These are phyloP conservation scores for Epichloe scottii DNA, from an alignment of 2,329 filamentous ascomycete genomes.

Conservation along the genomic window DNA sequence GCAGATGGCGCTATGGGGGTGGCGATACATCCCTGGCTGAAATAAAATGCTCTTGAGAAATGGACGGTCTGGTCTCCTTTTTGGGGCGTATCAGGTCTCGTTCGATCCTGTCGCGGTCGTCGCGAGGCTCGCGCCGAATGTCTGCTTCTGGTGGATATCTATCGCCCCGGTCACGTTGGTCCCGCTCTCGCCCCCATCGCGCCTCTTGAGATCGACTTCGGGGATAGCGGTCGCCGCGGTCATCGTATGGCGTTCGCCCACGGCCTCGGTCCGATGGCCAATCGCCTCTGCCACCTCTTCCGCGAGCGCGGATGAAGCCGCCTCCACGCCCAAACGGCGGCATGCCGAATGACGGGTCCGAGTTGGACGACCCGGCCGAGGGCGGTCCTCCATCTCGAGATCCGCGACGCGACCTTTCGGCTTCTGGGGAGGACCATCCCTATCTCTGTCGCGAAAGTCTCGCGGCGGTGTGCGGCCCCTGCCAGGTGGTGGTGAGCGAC, in stretches of 20 bases:
- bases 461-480: constrained; percentile 54
- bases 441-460: constrained; percentile 49
- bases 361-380: constrained; percentile 58
- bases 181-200: constrained; percentile 42
- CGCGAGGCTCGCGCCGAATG: constrained; percentile 30
- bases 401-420: constrained; percentile 52
- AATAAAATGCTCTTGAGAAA: constrained; percentile 33
- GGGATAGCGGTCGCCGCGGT: constrained; percentile 47
- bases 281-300: constrained; percentile 31
- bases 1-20: constrained; percentile 45
- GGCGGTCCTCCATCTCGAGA: constrained; percentile 59
- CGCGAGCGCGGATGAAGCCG: constrained; percentile 42
- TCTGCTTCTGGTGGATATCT: constrained; percentile 28
- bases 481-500: constrained; percentile 46
- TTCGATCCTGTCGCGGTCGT: constrained; percentile 34
- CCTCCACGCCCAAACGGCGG: constrained; percentile 41
- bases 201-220: constrained; percentile 56
- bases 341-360: constrained; percentile 48
- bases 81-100: constrained; percentile 36
- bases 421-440: constrained; percentile 52
- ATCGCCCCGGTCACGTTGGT: constrained; percentile 38
- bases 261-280: constrained; percentile 35
- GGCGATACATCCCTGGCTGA: constrained; percentile 41
- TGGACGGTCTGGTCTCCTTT: constrained; percentile 33
- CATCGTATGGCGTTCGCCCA: constrained; percentile 46